Percentiles rank a stretch among this genome's conserved stretches.
Evolutionary conservation across 768 basidiomycete species (phyloP).

Genomic region (Calocera cornea): DNA sequence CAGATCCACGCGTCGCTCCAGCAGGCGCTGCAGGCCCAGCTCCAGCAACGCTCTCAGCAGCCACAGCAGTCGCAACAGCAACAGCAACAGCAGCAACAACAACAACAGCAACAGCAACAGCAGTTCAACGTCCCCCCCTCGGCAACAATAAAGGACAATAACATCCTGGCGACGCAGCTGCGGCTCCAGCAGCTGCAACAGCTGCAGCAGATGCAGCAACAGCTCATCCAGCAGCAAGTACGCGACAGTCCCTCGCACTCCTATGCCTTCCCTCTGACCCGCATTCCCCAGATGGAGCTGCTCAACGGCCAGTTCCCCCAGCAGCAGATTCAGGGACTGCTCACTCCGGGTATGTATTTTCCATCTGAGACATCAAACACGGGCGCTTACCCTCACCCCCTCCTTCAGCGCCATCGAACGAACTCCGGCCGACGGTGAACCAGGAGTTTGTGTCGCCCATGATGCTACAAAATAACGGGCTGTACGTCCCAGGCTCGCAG

Average conservation of each 20-base stretch:
- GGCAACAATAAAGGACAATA: constrained; percentile 16
- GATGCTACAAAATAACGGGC: constrained; percentile 29
- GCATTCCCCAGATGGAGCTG: constrained; percentile 47
- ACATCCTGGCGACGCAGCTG: constrained; percentile 35
- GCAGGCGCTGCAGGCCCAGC: neutral
- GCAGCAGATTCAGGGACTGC: constrained; percentile 37
- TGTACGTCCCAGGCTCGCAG: constrained; percentile 24
- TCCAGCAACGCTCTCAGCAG: neutral
- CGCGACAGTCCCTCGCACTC: constrained; percentile 15
- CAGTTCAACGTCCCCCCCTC: neutral
- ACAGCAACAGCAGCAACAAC: constrained; percentile 6
- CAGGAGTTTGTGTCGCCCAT: constrained; percentile 28
- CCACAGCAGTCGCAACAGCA: constrained; percentile 3
- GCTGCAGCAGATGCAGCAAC: constrained; percentile 63
- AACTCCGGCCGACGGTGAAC: constrained; percentile 31
- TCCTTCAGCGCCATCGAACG: constrained; percentile 39
- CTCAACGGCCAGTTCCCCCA: constrained; percentile 35
- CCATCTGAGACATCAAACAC: constrained; percentile 11
- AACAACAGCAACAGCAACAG: constrained; percentile 6
- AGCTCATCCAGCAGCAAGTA: constrained; percentile 85
- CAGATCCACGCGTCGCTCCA: neutral
- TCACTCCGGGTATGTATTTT: constrained; percentile 48
- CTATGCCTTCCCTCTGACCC: neutral
- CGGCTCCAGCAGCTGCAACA: constrained; percentile 65
- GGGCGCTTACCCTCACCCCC: constrained; percentile 15